These are phyloP conservation scores for Hypoxylon sp. DNA, from an alignment of 2,329 filamentous ascomycete species.

Conservation along the genomic window DNA sequence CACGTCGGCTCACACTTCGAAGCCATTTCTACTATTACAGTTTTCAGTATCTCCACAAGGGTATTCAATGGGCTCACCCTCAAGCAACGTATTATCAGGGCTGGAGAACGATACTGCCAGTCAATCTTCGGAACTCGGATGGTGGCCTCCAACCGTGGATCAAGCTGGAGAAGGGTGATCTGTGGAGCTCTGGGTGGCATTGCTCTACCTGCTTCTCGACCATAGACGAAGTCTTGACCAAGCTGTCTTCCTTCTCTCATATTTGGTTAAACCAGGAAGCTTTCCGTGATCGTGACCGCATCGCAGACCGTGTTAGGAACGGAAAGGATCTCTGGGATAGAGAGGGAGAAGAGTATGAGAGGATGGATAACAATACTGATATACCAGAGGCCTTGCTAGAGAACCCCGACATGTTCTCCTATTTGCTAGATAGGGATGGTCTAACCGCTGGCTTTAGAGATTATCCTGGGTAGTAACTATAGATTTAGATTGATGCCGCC, in stretches of 20 bases:
- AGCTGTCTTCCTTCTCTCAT: slow-evolving; percentile 66
- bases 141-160: slow-evolving; percentile 51
- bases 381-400: slow-evolving; percentile 58
- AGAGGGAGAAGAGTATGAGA: slow-evolving; percentile 55
- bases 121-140: slow-evolving; percentile 60
- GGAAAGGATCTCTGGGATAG: slow-evolving; percentile 66
- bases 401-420: slow-evolving; percentile 52
- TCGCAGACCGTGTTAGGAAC: slow-evolving; percentile 59
- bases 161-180: slow-evolving; percentile 53
- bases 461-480: slow-evolving; percentile 47
- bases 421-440: slow-evolving; percentile 57
- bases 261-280: slow-evolving; percentile 58
- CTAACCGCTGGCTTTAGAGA: slow-evolving; percentile 58
- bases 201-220: slow-evolving; percentile 69
- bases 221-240: slow-evolving; percentile 62
- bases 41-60: slow-evolving; percentile 61
- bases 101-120: slow-evolving; percentile 59
- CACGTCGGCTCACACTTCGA: slow-evolving; percentile 60
- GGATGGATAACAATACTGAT: slow-evolving; percentile 60
- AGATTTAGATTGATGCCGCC: no score
- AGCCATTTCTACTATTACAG: slow-evolving; percentile 66
- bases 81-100: slow-evolving; percentile 66
- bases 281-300: slow-evolving; percentile 57
- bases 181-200: slow-evolving; percentile 66
- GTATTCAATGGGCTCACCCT: slow-evolving; percentile 63